A percentile compares a stretch with the other conserved stretches of the same genome.
Conservation (phyloP, 805 yeast species). For the Metschnikowia peoriensis region DNA sequence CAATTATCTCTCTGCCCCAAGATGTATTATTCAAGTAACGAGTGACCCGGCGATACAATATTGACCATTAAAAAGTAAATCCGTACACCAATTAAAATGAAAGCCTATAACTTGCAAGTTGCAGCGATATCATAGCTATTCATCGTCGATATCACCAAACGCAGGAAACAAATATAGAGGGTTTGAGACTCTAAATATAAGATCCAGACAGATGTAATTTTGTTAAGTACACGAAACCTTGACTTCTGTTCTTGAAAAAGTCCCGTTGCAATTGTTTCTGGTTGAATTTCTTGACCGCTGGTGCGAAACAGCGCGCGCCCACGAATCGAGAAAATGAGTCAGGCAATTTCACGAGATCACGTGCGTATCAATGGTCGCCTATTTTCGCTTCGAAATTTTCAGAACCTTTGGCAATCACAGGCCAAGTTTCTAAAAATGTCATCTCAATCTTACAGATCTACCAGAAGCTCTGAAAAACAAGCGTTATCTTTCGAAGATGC, state of each 20-base stretch:
- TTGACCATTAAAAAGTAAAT: background rate
- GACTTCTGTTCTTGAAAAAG: no score
- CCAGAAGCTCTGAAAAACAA: conserved; percentile 59
- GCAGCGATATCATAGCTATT: background rate
- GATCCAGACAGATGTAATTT: no score
- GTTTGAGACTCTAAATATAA: no score
- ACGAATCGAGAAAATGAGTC: background rate
- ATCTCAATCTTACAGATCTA: conserved; percentile 59
- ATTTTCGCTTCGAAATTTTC: background rate
- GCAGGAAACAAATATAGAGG: no score
- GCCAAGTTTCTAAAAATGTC: conserved; percentile 3
- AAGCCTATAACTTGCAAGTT: background rate
- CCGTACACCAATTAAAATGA: background rate
- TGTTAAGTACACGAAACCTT: no score
- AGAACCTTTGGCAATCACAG: background rate
- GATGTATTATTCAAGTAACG: no score
- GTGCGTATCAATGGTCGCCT: background rate
- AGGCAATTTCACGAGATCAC: background rate
- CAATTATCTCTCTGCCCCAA: background rate
- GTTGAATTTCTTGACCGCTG: background rate
- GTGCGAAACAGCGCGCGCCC: background rate
- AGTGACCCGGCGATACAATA: background rate
- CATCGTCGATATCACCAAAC: no score
- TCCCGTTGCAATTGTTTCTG: background rate
- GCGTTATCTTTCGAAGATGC: conserved; percentile 73